Percentiles rank a stretch among this genome's conserved stretches.
These are phyloP conservation scores for Saraca asoca DNA, from an alignment of 331 rosid genomes.

Conservation along the genomic window DNA sequence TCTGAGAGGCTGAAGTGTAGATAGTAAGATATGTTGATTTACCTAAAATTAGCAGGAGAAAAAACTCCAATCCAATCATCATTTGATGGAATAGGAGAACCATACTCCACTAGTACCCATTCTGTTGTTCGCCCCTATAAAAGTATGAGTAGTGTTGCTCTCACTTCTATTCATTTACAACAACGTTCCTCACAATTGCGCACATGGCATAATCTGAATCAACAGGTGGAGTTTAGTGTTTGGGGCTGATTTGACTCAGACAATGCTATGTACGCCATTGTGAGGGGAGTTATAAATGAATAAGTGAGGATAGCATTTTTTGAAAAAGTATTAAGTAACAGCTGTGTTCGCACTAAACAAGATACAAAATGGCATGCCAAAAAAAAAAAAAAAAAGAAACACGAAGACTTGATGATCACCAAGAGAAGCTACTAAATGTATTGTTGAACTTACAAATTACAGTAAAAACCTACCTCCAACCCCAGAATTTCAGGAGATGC, in stretches of 20 bases:
- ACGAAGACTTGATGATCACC: not conserved
- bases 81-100: conserved; percentile 64
- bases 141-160: too few species aligned
- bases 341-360: conserved; percentile 22
- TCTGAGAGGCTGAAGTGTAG: conserved; percentile 5
- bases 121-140: conserved; percentile 64
- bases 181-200: too few species aligned
- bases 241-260: too few species aligned
- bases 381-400: conserved; percentile 10
- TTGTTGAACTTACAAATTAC: conserved; percentile 2
- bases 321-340: conserved; percentile 12
- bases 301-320: too few species aligned
- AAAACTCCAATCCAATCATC: conserved; percentile 90
- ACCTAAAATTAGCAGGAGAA: conserved; percentile 92
- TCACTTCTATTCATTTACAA: too few species aligned
- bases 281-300: too few species aligned
- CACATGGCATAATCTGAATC: too few species aligned
- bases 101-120: conserved; percentile 59
- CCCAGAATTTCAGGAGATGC: conserved; percentile 73
- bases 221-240: too few species aligned
- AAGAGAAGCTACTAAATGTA: conserved; percentile 9
- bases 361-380: not conserved
- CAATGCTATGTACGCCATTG: too few species aligned
- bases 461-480: conserved; percentile 49
- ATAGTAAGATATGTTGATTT: not conserved